phyloP scores from a whole-genome alignment of 805 yeast species.

The Jamesozyma rosinii region DNA sequence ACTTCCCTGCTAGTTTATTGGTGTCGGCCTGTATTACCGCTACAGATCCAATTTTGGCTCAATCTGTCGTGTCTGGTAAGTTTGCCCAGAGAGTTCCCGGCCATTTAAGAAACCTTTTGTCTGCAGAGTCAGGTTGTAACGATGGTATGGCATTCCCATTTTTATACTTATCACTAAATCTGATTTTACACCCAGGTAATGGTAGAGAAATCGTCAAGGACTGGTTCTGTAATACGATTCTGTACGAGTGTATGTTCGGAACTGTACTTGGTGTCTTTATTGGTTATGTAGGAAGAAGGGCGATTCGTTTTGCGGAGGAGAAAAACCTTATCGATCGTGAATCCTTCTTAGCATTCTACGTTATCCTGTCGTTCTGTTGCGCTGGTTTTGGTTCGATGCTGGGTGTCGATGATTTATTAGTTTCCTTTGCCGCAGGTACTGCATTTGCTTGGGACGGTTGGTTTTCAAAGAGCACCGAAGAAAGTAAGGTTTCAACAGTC shows the following conservation, averaged over 20 bases:
- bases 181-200: constrained; percentile 57
- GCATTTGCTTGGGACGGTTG: constrained; percentile 92
- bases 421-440: constrained; percentile 86
- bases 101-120: constrained; percentile 72
- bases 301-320: constrained; percentile 65
- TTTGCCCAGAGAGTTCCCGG: constrained; percentile 88
- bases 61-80: constrained; percentile 87
- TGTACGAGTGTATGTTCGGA: constrained; percentile 79
- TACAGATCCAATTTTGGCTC: constrained; percentile 90
- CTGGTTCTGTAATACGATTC: constrained; percentile 67
- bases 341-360: constrained; percentile 76
- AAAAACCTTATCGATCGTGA: constrained; percentile 73
- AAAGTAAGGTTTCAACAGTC: constrained; percentile 80
- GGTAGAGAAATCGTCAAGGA: constrained; percentile 63
- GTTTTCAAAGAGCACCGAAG: constrained; percentile 75
- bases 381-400: constrained; percentile 84
- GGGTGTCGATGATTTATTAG: constrained; percentile 83
- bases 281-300: constrained; percentile 62
- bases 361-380: constrained; percentile 71
- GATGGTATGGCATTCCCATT: constrained; percentile 97
- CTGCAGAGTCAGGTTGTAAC: constrained; percentile 82
- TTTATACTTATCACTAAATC: constrained; percentile 57
- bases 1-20: constrained; percentile 61
- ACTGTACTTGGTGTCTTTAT: constrained; percentile 60
- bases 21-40: constrained; percentile 88